Percentiles rank a stretch among this genome's conserved stretches.
phyloP scores from a whole-genome alignment of 768 basidiomycete genomes.

The Coprinopsis sp. region DNA sequence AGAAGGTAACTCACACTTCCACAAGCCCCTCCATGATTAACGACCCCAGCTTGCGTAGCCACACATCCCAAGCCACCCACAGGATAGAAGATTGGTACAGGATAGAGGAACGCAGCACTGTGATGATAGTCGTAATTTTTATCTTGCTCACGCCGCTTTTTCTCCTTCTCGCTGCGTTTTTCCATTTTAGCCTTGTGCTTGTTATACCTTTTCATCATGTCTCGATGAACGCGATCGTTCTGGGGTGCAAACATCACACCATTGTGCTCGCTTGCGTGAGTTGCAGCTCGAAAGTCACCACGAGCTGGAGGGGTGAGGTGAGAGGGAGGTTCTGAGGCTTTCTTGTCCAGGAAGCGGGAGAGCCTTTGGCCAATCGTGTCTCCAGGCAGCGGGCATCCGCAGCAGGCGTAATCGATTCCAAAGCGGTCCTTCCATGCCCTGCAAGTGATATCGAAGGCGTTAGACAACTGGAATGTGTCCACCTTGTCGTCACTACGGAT shows the following conservation, averaged over 20 bases:
- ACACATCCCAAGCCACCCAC: slow-evolving; percentile 1
- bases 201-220: background rate
- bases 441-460: background rate
- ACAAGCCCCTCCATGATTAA: slow-evolving; percentile 5
- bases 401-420: slow-evolving; percentile 49
- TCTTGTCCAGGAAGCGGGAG: background rate
- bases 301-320: background rate
- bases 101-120: slow-evolving; percentile 3
- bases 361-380: slow-evolving; percentile 31
- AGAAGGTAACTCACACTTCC: slow-evolving; percentile 5
- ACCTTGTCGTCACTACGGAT: slow-evolving; percentile 1
- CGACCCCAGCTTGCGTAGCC: background rate
- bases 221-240: background rate
- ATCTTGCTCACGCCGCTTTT: background rate
- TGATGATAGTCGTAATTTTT: background rate
- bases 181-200: background rate
- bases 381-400: slow-evolving; percentile 53
- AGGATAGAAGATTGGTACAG: slow-evolving; percentile 1
- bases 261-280: slow-evolving; percentile 9
- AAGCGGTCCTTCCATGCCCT: slow-evolving; percentile 33
- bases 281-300: background rate
- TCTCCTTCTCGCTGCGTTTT: no score
- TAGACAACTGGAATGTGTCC: background rate
- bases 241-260: background rate
- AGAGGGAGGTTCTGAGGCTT: background rate